Percentiles rank a stretch among this genome's conserved stretches.
These are phyloP conservation scores for Begonia masoniana DNA, from an alignment of 306 rosid species.

Conservation along the genomic window DNA sequence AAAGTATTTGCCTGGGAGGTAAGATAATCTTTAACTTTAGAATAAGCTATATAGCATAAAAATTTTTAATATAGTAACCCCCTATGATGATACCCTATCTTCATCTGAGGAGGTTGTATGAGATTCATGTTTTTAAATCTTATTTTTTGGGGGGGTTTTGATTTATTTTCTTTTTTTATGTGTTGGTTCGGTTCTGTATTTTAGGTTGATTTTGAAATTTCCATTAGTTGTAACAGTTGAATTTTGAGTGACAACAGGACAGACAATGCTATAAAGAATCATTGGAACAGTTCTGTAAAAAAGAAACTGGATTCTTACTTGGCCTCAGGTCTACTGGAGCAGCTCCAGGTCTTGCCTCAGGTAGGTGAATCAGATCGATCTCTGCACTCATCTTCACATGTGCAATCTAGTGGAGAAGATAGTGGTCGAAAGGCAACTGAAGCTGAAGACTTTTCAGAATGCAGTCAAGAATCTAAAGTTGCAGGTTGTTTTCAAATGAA, in stretches of 20 bases:
- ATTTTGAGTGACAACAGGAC: slow-evolving; percentile 54
- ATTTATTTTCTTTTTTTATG: slow-evolving; percentile 2
- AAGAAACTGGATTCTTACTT: slow-evolving; percentile 96
- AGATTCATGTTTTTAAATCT: neutral
- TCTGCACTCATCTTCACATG: slow-evolving; percentile 38
- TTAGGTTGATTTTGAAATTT: neutral
- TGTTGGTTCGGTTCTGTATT: neutral
- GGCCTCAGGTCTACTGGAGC: slow-evolving; percentile 76
- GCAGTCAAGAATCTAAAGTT: slow-evolving; percentile 72
- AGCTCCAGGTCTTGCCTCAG: slow-evolving; percentile 45
- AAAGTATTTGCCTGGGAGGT: slow-evolving; percentile 95
- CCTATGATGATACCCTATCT: neutral
- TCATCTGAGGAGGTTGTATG: neutral
- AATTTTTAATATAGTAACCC: neutral
- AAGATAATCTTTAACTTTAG: neutral
- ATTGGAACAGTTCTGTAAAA: slow-evolving; percentile 98
- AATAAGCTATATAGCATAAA: neutral
- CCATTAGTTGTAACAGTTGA: no score
- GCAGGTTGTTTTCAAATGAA: slow-evolving; percentile 29
- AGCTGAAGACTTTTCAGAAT: slow-evolving; percentile 70
- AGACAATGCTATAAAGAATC: slow-evolving; percentile 97
- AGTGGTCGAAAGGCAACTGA: slow-evolving; percentile 46
- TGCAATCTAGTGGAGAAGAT: slow-evolving; percentile 63
- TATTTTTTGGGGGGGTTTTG: neutral
- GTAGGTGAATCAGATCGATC: slow-evolving; percentile 44